Evolutionary conservation across 78 protist species (phyloP).

Genomic region (slime mould (Dictyostelium discoideum)): dicty_2.7 NC_007089.4:234501-235000

Average conservation of each 20-base stretch:
- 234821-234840: background rate
- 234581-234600: too few species aligned
- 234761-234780: slow-evolving; percentile 25
- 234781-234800: slow-evolving; percentile 37
- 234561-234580: background rate
- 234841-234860: slow-evolving; percentile 6
- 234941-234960: background rate
- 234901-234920: background rate
- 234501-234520: slow-evolving; percentile 6
- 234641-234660: slow-evolving; percentile 48
- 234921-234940: too few species aligned
- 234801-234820: slow-evolving; percentile 12
- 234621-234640: background rate
- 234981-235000: background rate
- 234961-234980: background rate
- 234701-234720: slow-evolving; percentile 55
- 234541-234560: background rate
- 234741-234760: slow-evolving; percentile 47
- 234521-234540: background rate
- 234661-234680: slow-evolving; percentile 54
- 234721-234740: slow-evolving; percentile 15
- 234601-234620: too few species aligned
- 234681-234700: slow-evolving; percentile 49
- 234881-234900: background rate
- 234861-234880: background rate